Conservation (phyloP, 2,329 filamentous ascomycete genomes). For the Pseudocercospora musae region DNA sequence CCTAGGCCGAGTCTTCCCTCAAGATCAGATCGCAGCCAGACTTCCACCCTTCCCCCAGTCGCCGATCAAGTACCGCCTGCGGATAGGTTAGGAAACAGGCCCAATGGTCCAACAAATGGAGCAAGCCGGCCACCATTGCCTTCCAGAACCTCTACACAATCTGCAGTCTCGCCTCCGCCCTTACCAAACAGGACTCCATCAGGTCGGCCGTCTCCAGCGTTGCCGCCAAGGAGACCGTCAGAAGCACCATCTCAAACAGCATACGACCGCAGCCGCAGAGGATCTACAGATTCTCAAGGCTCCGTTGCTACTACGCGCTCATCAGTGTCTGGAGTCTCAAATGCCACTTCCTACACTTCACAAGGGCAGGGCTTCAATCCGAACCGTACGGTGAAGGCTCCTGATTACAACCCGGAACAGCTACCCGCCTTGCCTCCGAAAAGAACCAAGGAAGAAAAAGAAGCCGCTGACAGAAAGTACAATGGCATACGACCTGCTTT, state of each 20-base stretch:
- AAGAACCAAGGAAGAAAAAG: slow-evolving; percentile 41
- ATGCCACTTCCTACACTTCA: slow-evolving; percentile 32
- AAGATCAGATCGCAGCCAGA: slow-evolving; percentile 35
- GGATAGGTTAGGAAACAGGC: slow-evolving; percentile 37
- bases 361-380: slow-evolving; percentile 13
- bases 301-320: slow-evolving; percentile 49
- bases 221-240: slow-evolving; percentile 46
- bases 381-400: slow-evolving; percentile 37
- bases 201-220: slow-evolving; percentile 35
- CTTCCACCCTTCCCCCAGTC: slow-evolving; percentile 40
- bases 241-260: slow-evolving; percentile 33
- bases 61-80: slow-evolving; percentile 37
- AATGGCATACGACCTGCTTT: slow-evolving; percentile 17
- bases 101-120: slow-evolving; percentile 20
- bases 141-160: slow-evolving; percentile 41
- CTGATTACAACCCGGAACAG: slow-evolving; percentile 54
- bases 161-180: slow-evolving; percentile 38
- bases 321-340: slow-evolving; percentile 50
- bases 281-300: slow-evolving; percentile 51
- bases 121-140: slow-evolving; percentile 43
- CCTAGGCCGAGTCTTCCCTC: slow-evolving; percentile 31
- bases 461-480: slow-evolving; percentile 31
- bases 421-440: slow-evolving; percentile 56
- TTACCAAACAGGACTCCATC: slow-evolving; percentile 46
- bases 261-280: slow-evolving; percentile 34